Evolutionary conservation across 2,329 filamentous ascomycete genomes (phyloP), one percentile per base, ranked within the genome.

Genomic region (Penicillium sp.): DNA sequence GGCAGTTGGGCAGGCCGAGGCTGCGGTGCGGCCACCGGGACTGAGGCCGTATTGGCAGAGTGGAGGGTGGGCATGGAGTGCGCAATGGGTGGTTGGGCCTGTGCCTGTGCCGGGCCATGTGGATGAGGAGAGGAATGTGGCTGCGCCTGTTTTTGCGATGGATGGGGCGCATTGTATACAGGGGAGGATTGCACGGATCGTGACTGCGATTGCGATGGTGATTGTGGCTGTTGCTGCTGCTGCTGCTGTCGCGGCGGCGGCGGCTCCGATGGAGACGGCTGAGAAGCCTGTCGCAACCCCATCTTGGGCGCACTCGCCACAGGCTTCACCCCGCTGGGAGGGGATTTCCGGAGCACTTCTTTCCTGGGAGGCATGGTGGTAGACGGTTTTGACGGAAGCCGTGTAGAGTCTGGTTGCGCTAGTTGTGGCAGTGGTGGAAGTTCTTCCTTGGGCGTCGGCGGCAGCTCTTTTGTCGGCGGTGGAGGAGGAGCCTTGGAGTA

Each of bases 371-470:
- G 50, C 5, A 54, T 51, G 36, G 39, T 52, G 33, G 45, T 49
- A 13, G 38, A 46, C 39, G 43, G 47, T n/a, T 33, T 48, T 35
- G 44, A 55, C 27, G 43, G 56, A 28, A 32, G 39, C 44, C 53
- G 29, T 24, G 41, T 8, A 37, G 32, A 18, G 24, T 13, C 33
- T 9, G 41, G 41, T 18, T 43, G 41, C 33, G 29, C 29, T 4
- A 13, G 26, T n/a, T 9, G 29, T 11, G 29, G 8, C 4, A 32
- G 41, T 18, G 35, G 41, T 25, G 41, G 47, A 29, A 55, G 37
- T 41, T 52, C 47, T 18, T 55, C 49, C 39, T 48, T 45, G n/a
- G 62, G 60, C 13, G 54, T 55, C 4, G 61, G 58, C 4, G 63
- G 60, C 36, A 64, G 47, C 35, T 62, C 55, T 25, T 53, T 49